These are phyloP conservation scores for Termitomyces sp. DNA, from an alignment of 768 basidiomycete genomes.

Conservation along the genomic window DNA sequence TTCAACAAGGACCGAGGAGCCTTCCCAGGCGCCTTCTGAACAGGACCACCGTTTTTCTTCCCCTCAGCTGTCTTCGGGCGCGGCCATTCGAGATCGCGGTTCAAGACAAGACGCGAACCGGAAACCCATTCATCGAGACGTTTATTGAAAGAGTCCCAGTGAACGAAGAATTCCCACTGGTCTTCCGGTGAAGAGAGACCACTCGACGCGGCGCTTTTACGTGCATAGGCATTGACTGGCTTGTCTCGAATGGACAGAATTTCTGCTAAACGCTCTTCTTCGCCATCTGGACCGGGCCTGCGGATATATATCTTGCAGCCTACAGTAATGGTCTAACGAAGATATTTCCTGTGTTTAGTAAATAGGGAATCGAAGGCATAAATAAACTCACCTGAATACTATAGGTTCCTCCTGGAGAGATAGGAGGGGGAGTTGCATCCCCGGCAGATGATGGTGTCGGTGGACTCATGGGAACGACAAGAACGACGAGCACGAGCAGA, in stretches of 20 bases:
- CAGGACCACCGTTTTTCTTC: slow-evolving; percentile 48
- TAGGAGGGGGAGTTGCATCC: slow-evolving; percentile 56
- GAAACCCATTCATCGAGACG: slow-evolving; percentile 97
- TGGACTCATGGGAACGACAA: slow-evolving; percentile 25
- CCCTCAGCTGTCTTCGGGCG: slow-evolving; percentile 70
- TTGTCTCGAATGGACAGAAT: slow-evolving; percentile 93
- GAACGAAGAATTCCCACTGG: slow-evolving; percentile 93
- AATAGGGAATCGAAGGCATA: slow-evolving; percentile 9
- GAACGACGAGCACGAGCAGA: not conserved
- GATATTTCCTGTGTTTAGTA: slow-evolving; percentile 28
- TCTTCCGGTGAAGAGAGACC: slow-evolving; percentile 57
- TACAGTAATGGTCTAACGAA: slow-evolving; percentile 71
- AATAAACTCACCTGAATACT: slow-evolving; percentile 59
- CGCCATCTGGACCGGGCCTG: slow-evolving; percentile 71
- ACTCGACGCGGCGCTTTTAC: slow-evolving; percentile 39
- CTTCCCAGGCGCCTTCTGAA: slow-evolving; percentile 60
- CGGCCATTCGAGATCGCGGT: slow-evolving; percentile 92
- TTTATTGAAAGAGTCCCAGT: slow-evolving; percentile 99
- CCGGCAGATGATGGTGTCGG: slow-evolving; percentile 36
- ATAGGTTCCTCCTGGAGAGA: slow-evolving; percentile 75
- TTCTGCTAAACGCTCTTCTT: slow-evolving; percentile 93
- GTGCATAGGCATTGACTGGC: slow-evolving; percentile 59
- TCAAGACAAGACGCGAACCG: slow-evolving; percentile 80
- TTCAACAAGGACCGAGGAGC: slow-evolving; percentile 62
- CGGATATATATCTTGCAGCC: slow-evolving; percentile 96